A percentile compares a stretch with the other conserved stretches of the same genome.
Conservation (phyloP, 164 flowering plant genomes). For the Sextonia rubra region DNA sequence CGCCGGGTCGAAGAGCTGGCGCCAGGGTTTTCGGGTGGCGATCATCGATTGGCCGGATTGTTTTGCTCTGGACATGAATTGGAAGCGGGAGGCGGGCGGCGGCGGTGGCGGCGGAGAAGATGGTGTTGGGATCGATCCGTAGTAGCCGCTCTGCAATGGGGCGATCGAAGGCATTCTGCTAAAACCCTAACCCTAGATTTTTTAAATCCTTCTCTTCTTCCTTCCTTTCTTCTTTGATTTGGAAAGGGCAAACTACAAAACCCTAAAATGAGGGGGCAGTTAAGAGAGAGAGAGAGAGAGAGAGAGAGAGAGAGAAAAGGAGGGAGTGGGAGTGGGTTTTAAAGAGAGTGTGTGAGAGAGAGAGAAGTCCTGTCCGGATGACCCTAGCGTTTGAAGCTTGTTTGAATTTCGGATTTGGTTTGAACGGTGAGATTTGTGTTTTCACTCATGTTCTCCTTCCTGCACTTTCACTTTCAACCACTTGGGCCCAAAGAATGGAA, state of each 20-base stretch:
- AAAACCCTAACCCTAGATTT: not conserved
- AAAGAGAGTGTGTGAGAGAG: too few relatives aligned
- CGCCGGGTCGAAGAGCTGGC: slow-evolving; percentile 33
- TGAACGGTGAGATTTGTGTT: too few relatives aligned
- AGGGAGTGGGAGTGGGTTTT: too few relatives aligned
- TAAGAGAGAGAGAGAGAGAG: not conserved
- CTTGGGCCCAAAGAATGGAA: too few relatives aligned
- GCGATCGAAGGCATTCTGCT: not conserved
- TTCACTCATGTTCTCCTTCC: too few relatives aligned
- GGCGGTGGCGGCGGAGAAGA: not conserved
- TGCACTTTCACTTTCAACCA: too few relatives aligned
- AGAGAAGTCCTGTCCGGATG: too few relatives aligned
- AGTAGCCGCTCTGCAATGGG: slow-evolving; percentile 6
- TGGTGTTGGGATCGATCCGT: not conserved
- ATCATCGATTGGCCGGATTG: slow-evolving; percentile 11
- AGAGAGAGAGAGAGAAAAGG: too few relatives aligned
- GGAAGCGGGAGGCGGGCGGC: slow-evolving; percentile 2
- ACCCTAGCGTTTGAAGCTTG: too few relatives aligned
- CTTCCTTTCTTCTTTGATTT: not conserved
- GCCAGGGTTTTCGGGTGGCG: slow-evolving; percentile 52
- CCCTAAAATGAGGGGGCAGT: not conserved
- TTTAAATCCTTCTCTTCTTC: too few relatives aligned
- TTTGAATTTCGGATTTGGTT: too few relatives aligned
- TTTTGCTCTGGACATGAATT: slow-evolving; percentile 20
- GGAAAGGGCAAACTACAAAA: not conserved